Conservation (phyloP, 2,329 filamentous ascomycete genomes). For the Colletotrichum sojae region DNA sequence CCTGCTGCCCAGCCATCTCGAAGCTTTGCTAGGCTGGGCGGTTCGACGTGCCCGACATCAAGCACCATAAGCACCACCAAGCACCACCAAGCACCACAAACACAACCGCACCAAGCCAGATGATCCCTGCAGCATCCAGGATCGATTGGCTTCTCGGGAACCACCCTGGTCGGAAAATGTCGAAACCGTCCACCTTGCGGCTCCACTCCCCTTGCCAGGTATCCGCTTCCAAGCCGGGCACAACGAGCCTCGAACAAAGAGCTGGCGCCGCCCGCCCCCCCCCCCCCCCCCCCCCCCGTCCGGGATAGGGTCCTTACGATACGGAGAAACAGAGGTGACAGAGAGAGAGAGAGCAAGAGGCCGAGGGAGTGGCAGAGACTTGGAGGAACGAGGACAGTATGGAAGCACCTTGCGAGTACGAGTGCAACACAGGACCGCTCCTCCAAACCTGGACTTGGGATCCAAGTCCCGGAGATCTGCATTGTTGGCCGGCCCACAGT, state of each 20-base stretch:
- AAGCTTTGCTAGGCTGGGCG: constrained; percentile 15
- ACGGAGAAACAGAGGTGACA: neutral
- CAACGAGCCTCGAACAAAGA: constrained; percentile 15
- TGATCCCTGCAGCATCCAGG: constrained; percentile 29
- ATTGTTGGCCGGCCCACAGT: constrained; percentile 30
- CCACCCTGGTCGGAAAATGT: constrained; percentile 23
- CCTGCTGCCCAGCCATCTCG: constrained; percentile 2
- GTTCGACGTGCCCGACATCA: constrained; percentile 13
- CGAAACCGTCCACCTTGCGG: constrained; percentile 9
- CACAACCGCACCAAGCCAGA: neutral
- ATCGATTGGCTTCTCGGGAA: constrained; percentile 36
- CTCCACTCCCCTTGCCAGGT: constrained; percentile 18
- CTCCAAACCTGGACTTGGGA: constrained; percentile 21
- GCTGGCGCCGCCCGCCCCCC: neutral
- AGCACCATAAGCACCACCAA: constrained; percentile 6
- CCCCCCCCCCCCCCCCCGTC: neutral
- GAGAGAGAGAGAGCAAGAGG: neutral
- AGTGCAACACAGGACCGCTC: constrained; percentile 22
- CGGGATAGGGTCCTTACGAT: too few relatives aligned
- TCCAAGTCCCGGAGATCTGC: constrained; percentile 35
- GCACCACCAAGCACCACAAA: constrained; percentile 2
- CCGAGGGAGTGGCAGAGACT: neutral
- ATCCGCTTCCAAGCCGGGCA: constrained; percentile 10
- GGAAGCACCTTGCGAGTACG: neutral
- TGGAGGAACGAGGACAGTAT: neutral